These are phyloP conservation scores for Zizania latifolia DNA, from an alignment of 176 grass and related monocot genomes.

Conservation along the genomic window DNA sequence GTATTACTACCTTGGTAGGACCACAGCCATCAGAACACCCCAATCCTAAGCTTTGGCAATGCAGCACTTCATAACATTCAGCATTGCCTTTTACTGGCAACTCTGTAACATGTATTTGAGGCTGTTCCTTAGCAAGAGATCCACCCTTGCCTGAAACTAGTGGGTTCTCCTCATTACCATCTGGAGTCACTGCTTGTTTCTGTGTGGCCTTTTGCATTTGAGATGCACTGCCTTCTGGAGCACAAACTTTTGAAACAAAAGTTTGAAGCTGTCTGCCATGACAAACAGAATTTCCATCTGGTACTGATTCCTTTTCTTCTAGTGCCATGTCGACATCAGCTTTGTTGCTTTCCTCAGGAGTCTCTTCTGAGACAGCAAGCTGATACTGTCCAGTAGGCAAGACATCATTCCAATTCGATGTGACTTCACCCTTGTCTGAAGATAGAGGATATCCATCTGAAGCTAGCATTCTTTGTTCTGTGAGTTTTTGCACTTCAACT, in stretches of 20 bases:
- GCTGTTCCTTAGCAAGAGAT: constrained; percentile 9
- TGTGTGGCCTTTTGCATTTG: not conserved
- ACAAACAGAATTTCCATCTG: constrained; percentile 6
- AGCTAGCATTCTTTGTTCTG: not conserved
- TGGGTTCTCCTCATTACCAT: not conserved
- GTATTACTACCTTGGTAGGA: constrained; percentile 9
- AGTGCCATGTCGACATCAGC: not conserved
- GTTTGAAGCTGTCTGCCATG: not conserved
- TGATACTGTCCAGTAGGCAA: not conserved
- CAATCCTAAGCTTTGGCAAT: constrained; percentile 18
- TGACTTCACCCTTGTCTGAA: not conserved
- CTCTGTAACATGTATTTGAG: not conserved
- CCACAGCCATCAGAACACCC: constrained; percentile 8
- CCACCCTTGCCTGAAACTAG: constrained; percentile 4
- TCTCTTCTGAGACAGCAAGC: constrained; percentile 12
- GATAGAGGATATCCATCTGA: not conserved
- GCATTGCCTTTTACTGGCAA: constrained; percentile 15
- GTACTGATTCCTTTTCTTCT: not conserved
- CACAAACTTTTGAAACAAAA: constrained; percentile 20
- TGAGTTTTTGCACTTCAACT: constrained; percentile 18
- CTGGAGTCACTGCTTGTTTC: not conserved
- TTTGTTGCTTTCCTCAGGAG: not conserved
- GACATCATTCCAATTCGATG: not conserved
- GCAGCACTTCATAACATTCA: constrained; percentile 24
- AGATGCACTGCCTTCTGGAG: not conserved